Conservation (phyloP, 2,329 filamentous ascomycete genomes). For the Cladosporium sp. region DNA sequence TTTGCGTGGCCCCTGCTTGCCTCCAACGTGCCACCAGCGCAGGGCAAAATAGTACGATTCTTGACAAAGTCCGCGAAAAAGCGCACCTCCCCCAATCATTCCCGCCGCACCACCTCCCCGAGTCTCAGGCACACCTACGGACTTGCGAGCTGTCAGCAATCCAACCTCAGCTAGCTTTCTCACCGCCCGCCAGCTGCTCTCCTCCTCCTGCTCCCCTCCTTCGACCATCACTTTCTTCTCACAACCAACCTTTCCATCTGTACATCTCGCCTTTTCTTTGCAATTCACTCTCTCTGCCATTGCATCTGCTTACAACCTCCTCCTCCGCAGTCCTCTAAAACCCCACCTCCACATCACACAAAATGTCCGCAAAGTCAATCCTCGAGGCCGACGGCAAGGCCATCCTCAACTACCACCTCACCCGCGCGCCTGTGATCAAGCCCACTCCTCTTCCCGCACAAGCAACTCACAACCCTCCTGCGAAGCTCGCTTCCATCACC, state of each 20-base stretch:
- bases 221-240: constrained; percentile 2
- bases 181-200: constrained; percentile 23
- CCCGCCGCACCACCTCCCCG: not conserved
- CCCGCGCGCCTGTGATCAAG: constrained; percentile 95
- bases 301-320: constrained; percentile 30
- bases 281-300: constrained; percentile 2
- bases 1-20: constrained; percentile 17
- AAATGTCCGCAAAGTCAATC: constrained; percentile 95
- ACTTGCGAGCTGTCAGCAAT: constrained; percentile 20
- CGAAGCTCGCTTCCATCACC: constrained; percentile 87
- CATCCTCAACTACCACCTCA: constrained; percentile 99
- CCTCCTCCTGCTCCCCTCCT: constrained; percentile 8
- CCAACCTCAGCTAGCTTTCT: constrained; percentile 26
- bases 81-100: constrained; percentile 3
- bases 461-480: constrained; percentile 86
- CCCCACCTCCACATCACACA: constrained; percentile 38
- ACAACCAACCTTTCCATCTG: not conserved
- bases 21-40: constrained; percentile 6
- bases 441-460: constrained; percentile 84
- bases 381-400: constrained; percentile 99
- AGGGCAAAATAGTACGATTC: constrained; percentile 21
- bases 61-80: constrained; percentile 14
- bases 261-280: constrained; percentile 18
- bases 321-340: constrained; percentile 15
- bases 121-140: constrained; percentile 13